Evolutionary conservation across 202 grass and related monocot species (phyloP).

Genomic region (Alloteropsis angusta): DNA sequence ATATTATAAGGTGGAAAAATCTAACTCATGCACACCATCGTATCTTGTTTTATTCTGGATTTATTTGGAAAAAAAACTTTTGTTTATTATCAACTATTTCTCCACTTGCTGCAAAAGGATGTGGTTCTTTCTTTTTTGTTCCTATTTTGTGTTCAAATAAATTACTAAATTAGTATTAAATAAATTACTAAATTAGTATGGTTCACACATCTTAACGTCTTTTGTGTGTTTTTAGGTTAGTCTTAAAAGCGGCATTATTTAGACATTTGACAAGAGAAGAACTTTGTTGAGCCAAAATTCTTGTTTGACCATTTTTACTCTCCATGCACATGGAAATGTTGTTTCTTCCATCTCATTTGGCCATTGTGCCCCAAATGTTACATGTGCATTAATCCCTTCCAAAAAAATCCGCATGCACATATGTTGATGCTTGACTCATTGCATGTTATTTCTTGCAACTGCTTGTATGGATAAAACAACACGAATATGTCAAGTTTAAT

Average conservation of each 20-base stretch:
- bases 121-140: no score
- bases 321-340: constrained; percentile 76
- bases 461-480: constrained; percentile 73
- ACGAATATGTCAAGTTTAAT: no score
- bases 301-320: constrained; percentile 41
- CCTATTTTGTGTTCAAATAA: no score
- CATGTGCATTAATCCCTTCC: not conserved
- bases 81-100: no score
- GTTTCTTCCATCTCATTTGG: constrained; percentile 50
- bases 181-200: no score
- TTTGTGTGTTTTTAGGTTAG: constrained; percentile 43
- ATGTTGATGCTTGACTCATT: constrained; percentile 1
- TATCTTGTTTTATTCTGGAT: no score
- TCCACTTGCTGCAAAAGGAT: no score
- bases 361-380: constrained; percentile 41
- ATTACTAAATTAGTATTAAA: no score
- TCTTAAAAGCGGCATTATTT: constrained; percentile 76
- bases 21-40: no score
- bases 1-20: no score
- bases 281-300: constrained; percentile 33
- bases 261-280: constrained; percentile 61
- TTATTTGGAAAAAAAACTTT: no score
- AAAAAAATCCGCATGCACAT: not conserved
- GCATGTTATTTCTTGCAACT: constrained; percentile 64
- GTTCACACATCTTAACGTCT: not conserved